Percentiles rank a stretch among this genome's conserved stretches.
Conservation (phyloP, 441 rosid species). For the Populus tomentosa region DNA sequence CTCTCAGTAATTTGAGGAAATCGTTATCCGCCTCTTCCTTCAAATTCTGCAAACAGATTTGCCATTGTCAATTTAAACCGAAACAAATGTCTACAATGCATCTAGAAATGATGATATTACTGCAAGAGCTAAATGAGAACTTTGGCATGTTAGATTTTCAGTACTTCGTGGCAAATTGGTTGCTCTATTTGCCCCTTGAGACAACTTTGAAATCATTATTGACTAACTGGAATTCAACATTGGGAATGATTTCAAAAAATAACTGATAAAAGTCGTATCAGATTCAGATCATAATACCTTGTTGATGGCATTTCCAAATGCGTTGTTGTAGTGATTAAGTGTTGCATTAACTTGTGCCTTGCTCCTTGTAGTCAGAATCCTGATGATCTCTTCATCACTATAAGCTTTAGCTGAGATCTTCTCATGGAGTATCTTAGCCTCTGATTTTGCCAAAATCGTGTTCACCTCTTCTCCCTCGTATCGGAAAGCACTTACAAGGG, state of each 20-base stretch:
- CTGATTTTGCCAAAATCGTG: constrained; percentile 54
- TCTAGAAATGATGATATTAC: not conserved
- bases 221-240: not conserved
- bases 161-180: not conserved
- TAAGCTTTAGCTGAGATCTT: constrained; percentile 58
- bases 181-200: not conserved
- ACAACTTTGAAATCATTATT: not conserved
- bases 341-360: constrained; percentile 74
- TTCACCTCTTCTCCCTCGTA: constrained; percentile 77
- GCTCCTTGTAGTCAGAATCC: constrained; percentile 73
- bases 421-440: constrained; percentile 72
- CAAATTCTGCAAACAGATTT: constrained; percentile 49
- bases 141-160: not conserved
- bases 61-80: constrained; percentile 5
- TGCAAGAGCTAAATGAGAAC: not conserved
- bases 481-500: constrained; percentile 72
- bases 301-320: constrained; percentile 58
- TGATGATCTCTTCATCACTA: constrained; percentile 58
- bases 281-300: constrained; percentile 35
- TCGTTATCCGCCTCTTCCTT: constrained; percentile 63
- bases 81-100: not conserved
- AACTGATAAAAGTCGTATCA: not conserved
- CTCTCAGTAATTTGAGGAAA: constrained; percentile 64
- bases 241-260: not conserved
- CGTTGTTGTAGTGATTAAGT: constrained; percentile 64